Base-by-base conservation (phyloP, 2,329 filamentous ascomycete species). In the Ophiostoma sp. region DNA sequence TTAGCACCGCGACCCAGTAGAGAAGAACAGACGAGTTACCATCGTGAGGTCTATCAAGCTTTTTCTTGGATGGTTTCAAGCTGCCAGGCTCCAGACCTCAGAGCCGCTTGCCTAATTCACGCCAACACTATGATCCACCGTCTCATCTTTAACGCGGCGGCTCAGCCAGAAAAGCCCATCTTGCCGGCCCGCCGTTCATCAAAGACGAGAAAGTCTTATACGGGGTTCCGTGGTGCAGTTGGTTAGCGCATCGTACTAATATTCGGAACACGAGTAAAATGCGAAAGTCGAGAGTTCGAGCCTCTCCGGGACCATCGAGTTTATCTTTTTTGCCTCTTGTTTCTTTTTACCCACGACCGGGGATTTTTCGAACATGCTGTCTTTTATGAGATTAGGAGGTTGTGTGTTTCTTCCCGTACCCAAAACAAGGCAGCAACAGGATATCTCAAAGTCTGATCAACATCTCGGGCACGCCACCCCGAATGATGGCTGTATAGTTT, bases 231-330 rank as follows among this genome's bases (percentile, higher is more conserved):
- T 55, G 49, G 49, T 55, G 49, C 49, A 55, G 49, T 55, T 55
- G 49, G 49, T 55, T 55, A 55, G 49, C 49, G 49, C 49, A 55
- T 55, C 49, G 49, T 55, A 55, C 49, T 55, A 55, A 55, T 55
- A 55, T 18, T 55, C 27, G 49, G 49, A n/a, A 7, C 27, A 27
- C 49, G 27, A 27, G 27, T 55, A 55, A 55, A 55, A 55, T 55
- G 49, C 49, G 49, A 55, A 55, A 55, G 49, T 55, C 49, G 49
- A 55, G 49, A 55, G 49, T 55, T 55, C 49, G 49, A 55, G 49
- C 49, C 49, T 55, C 49, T 55, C 49, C 49, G 49, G 49, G 49
- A 55, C 49, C 49, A 55, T 55, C n/a, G 8, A 12, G 18, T 55
- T 2, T 55, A 18, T 49, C 14, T 55, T 18, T 3, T 55, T 12